These are phyloP conservation scores for Myxozyma geophila DNA, from an alignment of 805 yeast species.

Conservation along the genomic window DNA sequence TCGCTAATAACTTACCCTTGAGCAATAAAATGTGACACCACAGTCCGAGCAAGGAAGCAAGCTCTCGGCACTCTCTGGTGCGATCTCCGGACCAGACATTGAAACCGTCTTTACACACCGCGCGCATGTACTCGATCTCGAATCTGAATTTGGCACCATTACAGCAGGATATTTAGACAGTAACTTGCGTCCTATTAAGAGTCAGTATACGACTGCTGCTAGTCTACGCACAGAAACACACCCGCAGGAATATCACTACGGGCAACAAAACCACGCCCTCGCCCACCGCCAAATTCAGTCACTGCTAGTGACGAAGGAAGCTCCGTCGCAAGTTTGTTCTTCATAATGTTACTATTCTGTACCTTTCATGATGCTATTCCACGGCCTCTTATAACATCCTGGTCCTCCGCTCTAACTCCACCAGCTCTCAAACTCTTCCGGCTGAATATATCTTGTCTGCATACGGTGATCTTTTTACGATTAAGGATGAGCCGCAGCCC, in stretches of 20 bases:
- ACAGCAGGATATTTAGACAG: conserved; percentile 9
- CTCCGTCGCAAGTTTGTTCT: not conserved
- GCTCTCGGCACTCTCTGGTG: conserved; percentile 7
- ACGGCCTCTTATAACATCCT: too few species aligned
- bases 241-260: not conserved
- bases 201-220: not conserved
- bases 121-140: conserved; percentile 15
- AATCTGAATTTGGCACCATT: conserved; percentile 9
- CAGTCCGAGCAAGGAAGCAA: conserved; percentile 17
- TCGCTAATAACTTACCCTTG: conserved; percentile 2
- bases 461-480: too few species aligned
- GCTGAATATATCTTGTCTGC: too few species aligned
- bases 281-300: not conserved
- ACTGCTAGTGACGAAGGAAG: not conserved
- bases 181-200: not conserved
- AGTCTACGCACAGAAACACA: not conserved
- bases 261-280: conserved; percentile 17
- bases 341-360: not conserved
- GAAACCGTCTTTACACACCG: conserved; percentile 9
- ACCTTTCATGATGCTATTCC: not conserved
- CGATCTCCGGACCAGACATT: not conserved
- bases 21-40: conserved; percentile 20
- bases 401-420: too few species aligned
- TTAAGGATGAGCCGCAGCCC: too few species aligned
- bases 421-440: too few species aligned